A percentile compares a stretch with the other conserved stretches of the same genome.
These are phyloP conservation scores for Seiridium unicorne DNA, from an alignment of 2,329 filamentous ascomycete species.

Conservation along the genomic window DNA sequence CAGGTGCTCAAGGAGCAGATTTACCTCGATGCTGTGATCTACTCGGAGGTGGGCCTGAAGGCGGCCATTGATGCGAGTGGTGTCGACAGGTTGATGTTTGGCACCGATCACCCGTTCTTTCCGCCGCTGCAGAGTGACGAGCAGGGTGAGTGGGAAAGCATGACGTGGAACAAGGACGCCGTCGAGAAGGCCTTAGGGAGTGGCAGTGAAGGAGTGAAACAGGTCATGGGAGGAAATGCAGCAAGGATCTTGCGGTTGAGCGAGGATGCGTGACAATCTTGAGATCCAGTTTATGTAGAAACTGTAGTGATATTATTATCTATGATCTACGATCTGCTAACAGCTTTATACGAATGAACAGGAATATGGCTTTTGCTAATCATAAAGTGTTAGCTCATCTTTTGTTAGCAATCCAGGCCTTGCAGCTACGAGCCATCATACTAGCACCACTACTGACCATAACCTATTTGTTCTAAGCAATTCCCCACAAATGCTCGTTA, in stretches of 20 bases:
- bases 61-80: conserved; percentile 70
- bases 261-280: conserved; percentile 16
- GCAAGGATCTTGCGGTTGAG: conserved; percentile 23
- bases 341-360: no score
- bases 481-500: no score
- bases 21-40: conserved; percentile 84
- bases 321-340: no score
- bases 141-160: conserved; percentile 68
- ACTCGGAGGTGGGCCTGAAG: conserved; percentile 70
- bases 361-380: no score
- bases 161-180: conserved; percentile 50
- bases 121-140: conserved; percentile 67
- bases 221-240: conserved; percentile 31
- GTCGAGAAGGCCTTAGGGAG: conserved; percentile 28
- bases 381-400: no score
- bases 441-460: no score
- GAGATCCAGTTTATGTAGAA: no score
- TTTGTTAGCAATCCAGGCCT: no score
- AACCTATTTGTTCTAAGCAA: no score
- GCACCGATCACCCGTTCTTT: conserved; percentile 83
- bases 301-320: no score
- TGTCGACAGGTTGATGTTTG: conserved; percentile 72
- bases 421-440: no score
- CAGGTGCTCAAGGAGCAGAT: conserved; percentile 68
- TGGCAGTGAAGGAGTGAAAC: conserved; percentile 21